A percentile compares a stretch with the other conserved stretches of the same genome.
Conservation (phyloP, 192 early-diverging fungal species). For the Linnemannia elongata region DNA sequence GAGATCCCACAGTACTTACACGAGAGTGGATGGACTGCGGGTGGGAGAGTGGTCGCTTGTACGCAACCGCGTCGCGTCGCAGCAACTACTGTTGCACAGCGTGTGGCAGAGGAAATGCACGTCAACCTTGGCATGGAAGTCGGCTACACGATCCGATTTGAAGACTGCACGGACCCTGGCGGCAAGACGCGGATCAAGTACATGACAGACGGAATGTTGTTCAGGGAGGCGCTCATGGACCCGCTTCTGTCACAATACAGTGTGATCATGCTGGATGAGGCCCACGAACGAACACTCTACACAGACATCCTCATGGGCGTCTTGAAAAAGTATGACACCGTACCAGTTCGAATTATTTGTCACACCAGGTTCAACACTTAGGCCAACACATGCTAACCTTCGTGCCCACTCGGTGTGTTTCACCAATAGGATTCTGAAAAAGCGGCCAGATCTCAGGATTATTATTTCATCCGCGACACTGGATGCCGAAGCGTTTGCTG, state of each 20-base stretch:
- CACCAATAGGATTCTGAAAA: conserved; percentile 74
- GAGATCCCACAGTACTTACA: conserved; percentile 85
- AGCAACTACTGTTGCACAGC: conserved; percentile 77
- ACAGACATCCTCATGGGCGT: conserved; percentile 81
- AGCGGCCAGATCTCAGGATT: conserved; percentile 77
- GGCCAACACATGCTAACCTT: not conserved
- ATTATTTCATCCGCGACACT: conserved; percentile 89
- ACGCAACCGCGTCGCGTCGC: conserved; percentile 83
- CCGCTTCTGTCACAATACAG: conserved; percentile 79
- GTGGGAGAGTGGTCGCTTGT: conserved; percentile 76
- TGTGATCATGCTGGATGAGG: conserved; percentile 87
- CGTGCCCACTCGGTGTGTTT: not conserved
- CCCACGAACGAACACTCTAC: conserved; percentile 80
- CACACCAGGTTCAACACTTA: not conserved
- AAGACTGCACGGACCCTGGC: conserved; percentile 69
- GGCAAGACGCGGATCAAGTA: conserved; percentile 78
- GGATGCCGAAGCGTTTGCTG: conserved; percentile 78
- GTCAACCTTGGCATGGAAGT: conserved; percentile 76
- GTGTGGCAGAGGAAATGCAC: conserved; percentile 83
- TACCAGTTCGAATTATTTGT: no score
- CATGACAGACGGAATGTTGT: conserved; percentile 90
- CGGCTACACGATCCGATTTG: conserved; percentile 85
- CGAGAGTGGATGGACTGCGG: conserved; percentile 79
- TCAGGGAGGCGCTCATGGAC: conserved; percentile 82
- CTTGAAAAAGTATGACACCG: conserved; percentile 77